Percentiles rank a stretch among this genome's conserved stretches.
phyloP scores from a whole-genome alignment of 257 asterid genomes.

The Anisodus acutangulus region DNA sequence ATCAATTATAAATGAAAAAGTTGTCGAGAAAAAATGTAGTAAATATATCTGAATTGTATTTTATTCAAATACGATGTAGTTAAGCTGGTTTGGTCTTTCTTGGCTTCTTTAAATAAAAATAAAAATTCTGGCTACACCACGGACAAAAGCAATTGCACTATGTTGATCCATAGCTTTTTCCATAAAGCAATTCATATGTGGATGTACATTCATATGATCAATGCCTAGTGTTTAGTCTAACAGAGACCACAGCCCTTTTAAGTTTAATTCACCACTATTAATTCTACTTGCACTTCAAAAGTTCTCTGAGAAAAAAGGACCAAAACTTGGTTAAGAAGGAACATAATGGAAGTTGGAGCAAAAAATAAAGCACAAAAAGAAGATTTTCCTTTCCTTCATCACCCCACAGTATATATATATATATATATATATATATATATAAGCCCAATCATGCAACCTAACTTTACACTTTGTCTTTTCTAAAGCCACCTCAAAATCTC shows the following conservation, averaged over 20 bases:
- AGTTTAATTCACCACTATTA: background rate
- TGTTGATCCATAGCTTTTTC: background rate
- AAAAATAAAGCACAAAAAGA: slow-evolving; percentile 14
- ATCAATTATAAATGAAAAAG: no score
- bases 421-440: no score
- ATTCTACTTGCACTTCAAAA: background rate
- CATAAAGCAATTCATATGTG: background rate
- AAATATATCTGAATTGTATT: background rate
- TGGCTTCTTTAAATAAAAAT: background rate
- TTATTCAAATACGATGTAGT: background rate
- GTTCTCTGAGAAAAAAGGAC: background rate
- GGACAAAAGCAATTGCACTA: background rate
- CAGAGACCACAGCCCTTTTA: slow-evolving; percentile 5
- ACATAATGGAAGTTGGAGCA: background rate
- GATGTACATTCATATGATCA: slow-evolving; percentile 19
- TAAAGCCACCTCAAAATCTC: slow-evolving; percentile 27
- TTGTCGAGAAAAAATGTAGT: background rate
- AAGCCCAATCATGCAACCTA: slow-evolving; percentile 24
- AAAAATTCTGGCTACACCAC: background rate
- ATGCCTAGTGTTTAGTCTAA: slow-evolving; percentile 18
- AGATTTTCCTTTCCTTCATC: slow-evolving; percentile 17
- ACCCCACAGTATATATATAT: slow-evolving; percentile 12
- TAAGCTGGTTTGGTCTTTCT: background rate
- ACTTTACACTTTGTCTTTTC: slow-evolving; percentile 32
- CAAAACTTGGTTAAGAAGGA: slow-evolving; percentile 30